A percentile compares a stretch with the other conserved stretches of the same genome.
Evolutionary conservation across 2,329 filamentous ascomycete species (phyloP).

Genomic region (Colletotrichum sp.): DNA sequence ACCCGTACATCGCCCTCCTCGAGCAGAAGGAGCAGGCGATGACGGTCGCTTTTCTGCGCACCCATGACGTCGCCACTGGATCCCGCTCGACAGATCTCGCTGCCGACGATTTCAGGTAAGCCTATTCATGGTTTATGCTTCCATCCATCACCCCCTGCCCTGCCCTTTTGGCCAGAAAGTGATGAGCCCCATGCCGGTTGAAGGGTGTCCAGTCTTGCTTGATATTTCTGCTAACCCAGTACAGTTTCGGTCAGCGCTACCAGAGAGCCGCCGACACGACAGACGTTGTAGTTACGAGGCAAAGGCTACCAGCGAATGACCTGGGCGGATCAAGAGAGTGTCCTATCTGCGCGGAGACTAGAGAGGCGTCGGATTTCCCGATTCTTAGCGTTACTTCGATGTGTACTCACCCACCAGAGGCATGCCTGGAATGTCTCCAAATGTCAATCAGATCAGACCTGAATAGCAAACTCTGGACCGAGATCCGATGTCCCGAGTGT

Average conservation of each 20-base stretch:
- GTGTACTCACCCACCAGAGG: conserved; percentile 36
- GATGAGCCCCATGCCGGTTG: background rate
- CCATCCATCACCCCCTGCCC: background rate
- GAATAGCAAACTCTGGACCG: conserved; percentile 41
- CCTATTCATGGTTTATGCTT: background rate
- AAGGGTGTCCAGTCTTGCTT: background rate
- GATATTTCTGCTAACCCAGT: background rate
- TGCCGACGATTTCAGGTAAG: conserved; percentile 37
- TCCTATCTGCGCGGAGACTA: conserved; percentile 39
- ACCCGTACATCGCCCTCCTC: conserved; percentile 34
- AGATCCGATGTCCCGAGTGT: conserved; percentile 60
- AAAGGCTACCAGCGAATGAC: conserved; percentile 27
- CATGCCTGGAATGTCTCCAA: conserved; percentile 40
- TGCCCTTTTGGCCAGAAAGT: background rate
- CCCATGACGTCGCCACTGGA: conserved; percentile 24
- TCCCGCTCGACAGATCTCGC: conserved; percentile 21
- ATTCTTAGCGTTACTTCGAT: conserved; percentile 33
- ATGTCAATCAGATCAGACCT: conserved; percentile 39
- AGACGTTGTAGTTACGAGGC: conserved; percentile 34
- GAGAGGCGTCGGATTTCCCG: conserved; percentile 34
- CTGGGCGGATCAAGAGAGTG: conserved; percentile 33
- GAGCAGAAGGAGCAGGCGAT: conserved; percentile 35
- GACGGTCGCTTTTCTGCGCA: conserved; percentile 33
- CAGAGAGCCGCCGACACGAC: conserved; percentile 28
- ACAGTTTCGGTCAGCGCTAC: conserved; percentile 40